Conservation (phyloP, 78 protist species). For the Corallochytrium limacisporum region DNA sequence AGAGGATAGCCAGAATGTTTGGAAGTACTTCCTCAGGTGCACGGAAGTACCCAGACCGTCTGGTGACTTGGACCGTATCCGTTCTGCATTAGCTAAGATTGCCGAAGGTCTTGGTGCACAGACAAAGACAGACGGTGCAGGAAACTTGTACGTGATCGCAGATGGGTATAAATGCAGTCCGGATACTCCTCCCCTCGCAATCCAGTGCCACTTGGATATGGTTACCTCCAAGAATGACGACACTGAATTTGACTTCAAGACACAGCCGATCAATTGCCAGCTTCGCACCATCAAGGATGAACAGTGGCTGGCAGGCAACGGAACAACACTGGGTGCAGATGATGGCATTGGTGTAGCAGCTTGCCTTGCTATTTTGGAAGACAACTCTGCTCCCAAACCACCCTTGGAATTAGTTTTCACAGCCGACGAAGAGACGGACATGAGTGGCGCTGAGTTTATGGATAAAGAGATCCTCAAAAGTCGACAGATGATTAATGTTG, state of each 20-base stretch:
- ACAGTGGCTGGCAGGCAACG: conserved; percentile 26
- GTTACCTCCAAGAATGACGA: conserved; percentile 5
- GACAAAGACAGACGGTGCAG: background rate
- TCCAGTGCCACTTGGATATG: conserved; percentile 32
- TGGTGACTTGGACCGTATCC: background rate
- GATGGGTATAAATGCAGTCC: background rate
- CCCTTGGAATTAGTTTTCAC: conserved; percentile 38
- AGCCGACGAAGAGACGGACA: conserved; percentile 41
- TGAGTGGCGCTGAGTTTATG: conserved; percentile 18
- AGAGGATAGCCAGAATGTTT: background rate
- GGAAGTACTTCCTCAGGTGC: conserved; percentile 4
- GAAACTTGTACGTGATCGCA: background rate
- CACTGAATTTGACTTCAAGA: background rate
- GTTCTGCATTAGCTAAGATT: background rate
- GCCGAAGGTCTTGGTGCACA: background rate
- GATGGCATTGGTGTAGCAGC: conserved; percentile 49
- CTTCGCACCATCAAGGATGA: background rate
- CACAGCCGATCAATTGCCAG: background rate
- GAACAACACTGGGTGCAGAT: conserved; percentile 59
- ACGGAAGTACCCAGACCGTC: conserved; percentile 4
- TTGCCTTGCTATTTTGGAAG: conserved; percentile 31
- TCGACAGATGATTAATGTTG: conserved; percentile 24
- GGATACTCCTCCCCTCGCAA: background rate
- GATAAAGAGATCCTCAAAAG: background rate
- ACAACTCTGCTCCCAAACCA: background rate